Conservation (phyloP, 2,329 filamentous ascomycete species). For the Diaporthe eres region DNA sequence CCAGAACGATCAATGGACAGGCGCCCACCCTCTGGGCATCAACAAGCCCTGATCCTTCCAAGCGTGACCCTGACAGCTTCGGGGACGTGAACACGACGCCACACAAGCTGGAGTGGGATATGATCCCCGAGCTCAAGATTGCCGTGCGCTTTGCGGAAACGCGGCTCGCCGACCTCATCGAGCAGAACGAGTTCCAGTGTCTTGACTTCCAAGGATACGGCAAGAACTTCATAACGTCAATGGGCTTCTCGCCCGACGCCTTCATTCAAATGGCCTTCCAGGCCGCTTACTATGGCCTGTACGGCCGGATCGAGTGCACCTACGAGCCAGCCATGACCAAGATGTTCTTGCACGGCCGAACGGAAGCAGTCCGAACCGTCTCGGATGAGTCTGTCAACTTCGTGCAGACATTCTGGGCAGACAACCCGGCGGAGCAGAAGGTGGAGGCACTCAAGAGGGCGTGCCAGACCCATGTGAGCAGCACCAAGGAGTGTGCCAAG, state of each 20-base stretch:
- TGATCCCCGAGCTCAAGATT: slow-evolving; percentile 91
- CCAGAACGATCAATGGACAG: slow-evolving; percentile 93
- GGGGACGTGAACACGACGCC: slow-evolving; percentile 94
- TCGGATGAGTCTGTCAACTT: slow-evolving; percentile 89
- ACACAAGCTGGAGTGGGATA: slow-evolving; percentile 97
- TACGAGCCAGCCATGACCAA: slow-evolving; percentile 99
- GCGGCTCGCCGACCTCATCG: slow-evolving; percentile 90
- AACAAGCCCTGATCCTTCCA: slow-evolving; percentile 90
- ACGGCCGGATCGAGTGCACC: slow-evolving; percentile 92
- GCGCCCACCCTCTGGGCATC: slow-evolving; percentile 94
- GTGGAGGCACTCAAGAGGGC: slow-evolving; percentile 88
- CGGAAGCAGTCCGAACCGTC: slow-evolving; percentile 91
- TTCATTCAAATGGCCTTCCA: slow-evolving; percentile 99
- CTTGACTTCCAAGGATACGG: slow-evolving; percentile 91
- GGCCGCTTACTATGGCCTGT: slow-evolving; percentile 96
- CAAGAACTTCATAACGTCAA: slow-evolving; percentile 97
- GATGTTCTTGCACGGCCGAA: slow-evolving; percentile 90
- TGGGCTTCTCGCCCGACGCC: slow-evolving; percentile 96
- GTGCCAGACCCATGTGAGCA: slow-evolving; percentile 84
- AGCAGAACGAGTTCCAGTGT: slow-evolving; percentile 96
- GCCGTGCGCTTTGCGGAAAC: slow-evolving; percentile 97
- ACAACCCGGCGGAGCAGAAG: slow-evolving; percentile 86
- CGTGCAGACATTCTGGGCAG: slow-evolving; percentile 94
- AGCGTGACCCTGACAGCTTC: slow-evolving; percentile 91
- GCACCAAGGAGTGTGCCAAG: slow-evolving; percentile 88